Base-by-base conservation (phyloP, 306 rosid genomes). In the Vigna angularis region DNA sequence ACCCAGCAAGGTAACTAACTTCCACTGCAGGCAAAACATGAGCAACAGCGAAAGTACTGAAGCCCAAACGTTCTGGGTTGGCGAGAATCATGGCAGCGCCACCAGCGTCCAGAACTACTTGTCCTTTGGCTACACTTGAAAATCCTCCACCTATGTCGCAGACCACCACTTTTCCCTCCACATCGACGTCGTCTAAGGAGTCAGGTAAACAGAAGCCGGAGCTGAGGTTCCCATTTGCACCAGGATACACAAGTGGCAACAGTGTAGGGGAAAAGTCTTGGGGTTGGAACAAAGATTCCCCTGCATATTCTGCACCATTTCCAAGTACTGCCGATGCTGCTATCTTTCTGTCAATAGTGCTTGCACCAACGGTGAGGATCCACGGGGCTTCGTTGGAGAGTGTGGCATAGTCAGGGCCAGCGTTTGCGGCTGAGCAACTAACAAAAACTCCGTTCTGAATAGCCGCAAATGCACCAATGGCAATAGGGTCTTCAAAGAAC, bases 301-400 rank as follows among this genome's bases (percentile, higher is more conserved):
- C 93, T 2, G 84, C 77, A 55, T 30, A 80, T 77, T 74, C 86
- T 26, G 53, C 75, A 0, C 91, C 90, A 5, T 84, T 87, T 48
- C 89, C 97, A 4, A 91, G 88, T 66, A 50, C 64, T 53, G 85
- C 90, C 0, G 34, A 36, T 2, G 89, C 92, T 57, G 63, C 71
- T 13, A 90, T 83, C 30, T 75, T 90, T 83, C 94, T 80, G 30
- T 90, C 98, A 15, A 82, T 83, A 44, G 87, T 87, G 80, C 88
- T 87, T 22, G 87, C 90, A 49, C 88, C 90, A 5, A 87, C 88
- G 0, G 85, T 85, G 75, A 87, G 88, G 30, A 89, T 84, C 97
- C 96, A 93, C 0, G 97, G 98, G 2, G 94, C 96, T 55, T 85
- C 91, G 8, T 93, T 91, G 3, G 89, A 79, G 28, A 90, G 44